Evolutionary conservation across 2,329 filamentous ascomycete genomes (phyloP).

Genomic region (Aureobasidium sp.): DNA sequence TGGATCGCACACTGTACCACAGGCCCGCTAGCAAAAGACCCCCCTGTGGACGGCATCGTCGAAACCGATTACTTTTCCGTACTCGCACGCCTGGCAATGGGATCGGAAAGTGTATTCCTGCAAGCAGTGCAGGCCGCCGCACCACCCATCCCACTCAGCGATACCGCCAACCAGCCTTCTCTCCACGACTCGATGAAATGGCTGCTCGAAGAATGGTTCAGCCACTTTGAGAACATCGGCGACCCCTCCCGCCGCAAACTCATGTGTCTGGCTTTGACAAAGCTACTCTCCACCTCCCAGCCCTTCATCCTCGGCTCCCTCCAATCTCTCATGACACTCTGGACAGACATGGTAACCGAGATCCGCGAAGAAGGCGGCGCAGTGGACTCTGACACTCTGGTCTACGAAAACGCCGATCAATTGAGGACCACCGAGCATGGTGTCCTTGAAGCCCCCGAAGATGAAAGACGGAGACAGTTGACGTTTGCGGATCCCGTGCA

Average conservation of each 20-base stretch:
- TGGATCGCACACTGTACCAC: slow-evolving; percentile 71
- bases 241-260: slow-evolving; percentile 62
- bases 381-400: slow-evolving; percentile 32
- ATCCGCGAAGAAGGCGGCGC: slow-evolving; percentile 53
- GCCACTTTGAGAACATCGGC: slow-evolving; percentile 60
- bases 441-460: slow-evolving; percentile 38
- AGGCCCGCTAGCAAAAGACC: slow-evolving; percentile 66
- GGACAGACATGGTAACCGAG: slow-evolving; percentile 63
- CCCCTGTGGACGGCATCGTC: slow-evolving; percentile 64
- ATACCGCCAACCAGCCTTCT: slow-evolving; percentile 4
- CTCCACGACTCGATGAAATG: slow-evolving; percentile 37
- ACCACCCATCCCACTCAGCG: slow-evolving; percentile 8
- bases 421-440: slow-evolving; percentile 17
- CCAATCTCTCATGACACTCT: slow-evolving; percentile 68
- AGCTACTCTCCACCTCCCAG: slow-evolving; percentile 58
- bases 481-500: slow-evolving; percentile 60
- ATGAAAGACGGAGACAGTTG: slow-evolving; percentile 43
- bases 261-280: slow-evolving; percentile 64
- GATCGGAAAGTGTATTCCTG: slow-evolving; percentile 62
- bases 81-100: slow-evolving; percentile 68
- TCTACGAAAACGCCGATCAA: slow-evolving; percentile 30
- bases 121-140: slow-evolving; percentile 40
- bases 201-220: slow-evolving; percentile 57
- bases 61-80: slow-evolving; percentile 83
- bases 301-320: slow-evolving; percentile 41